Conservation (phyloP, 768 basidiomycete genomes). For the Rhizopogon rudus region DNA sequence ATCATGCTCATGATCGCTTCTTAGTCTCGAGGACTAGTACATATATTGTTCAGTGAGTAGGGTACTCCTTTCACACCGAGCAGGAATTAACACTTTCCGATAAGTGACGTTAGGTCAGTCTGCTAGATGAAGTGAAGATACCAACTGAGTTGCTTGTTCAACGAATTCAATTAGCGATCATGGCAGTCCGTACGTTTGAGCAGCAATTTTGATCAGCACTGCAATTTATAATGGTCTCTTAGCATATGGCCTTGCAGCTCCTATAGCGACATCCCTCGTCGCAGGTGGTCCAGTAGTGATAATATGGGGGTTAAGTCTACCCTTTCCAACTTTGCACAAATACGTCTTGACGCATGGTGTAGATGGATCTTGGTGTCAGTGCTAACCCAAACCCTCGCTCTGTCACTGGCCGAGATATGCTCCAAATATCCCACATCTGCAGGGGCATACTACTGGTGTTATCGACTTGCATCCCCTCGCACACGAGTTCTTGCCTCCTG, state of each 20-base stretch:
- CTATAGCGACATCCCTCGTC: conserved; percentile 49
- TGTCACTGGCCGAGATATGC: conserved; percentile 55
- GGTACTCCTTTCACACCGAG: not conserved
- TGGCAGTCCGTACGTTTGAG: conserved; percentile 53
- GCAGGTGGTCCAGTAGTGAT: conserved; percentile 54
- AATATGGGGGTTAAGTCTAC: conserved; percentile 47
- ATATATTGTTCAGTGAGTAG: conserved; percentile 49
- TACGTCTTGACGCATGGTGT: not conserved
- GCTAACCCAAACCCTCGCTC: conserved; percentile 42
- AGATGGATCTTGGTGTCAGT: conserved; percentile 51
- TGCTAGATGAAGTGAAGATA: not conserved
- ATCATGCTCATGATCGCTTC: not conserved
- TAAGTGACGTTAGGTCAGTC: conserved; percentile 43
- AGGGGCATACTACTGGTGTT: conserved; percentile 66
- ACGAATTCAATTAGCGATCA: conserved; percentile 37
- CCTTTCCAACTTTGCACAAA: not conserved
- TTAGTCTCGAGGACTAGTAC: conserved; percentile 46
- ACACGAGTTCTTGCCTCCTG: conserved; percentile 51
- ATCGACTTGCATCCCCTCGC: conserved; percentile 49
- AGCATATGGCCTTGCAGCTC: conserved; percentile 55
- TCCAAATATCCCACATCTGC: conserved; percentile 59
- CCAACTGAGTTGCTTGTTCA: conserved; percentile 2
- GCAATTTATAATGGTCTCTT: conserved; percentile 2
- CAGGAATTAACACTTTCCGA: conserved; percentile 10
- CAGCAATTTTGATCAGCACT: not conserved